These are phyloP conservation scores for Penicillium sp. DNA, from an alignment of 2,329 filamentous ascomycete genomes.

Conservation along the genomic window DNA sequence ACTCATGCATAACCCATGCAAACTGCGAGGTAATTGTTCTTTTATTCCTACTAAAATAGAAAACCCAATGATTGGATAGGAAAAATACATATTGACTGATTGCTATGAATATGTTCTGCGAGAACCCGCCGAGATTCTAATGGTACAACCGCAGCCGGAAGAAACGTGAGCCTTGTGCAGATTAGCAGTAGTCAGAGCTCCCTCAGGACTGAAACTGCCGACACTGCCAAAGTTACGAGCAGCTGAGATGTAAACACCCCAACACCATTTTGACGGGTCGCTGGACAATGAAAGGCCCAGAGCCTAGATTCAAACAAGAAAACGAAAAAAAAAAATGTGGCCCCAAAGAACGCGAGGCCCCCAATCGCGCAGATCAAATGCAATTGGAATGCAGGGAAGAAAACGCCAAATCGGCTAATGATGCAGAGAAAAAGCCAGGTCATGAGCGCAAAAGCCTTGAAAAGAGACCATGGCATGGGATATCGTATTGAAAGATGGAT, in stretches of 20 bases:
- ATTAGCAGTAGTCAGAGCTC: constrained; percentile 5
- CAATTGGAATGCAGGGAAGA: constrained; percentile 14
- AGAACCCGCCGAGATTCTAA: constrained; percentile 11
- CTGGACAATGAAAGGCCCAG: constrained; percentile 8
- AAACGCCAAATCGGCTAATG: constrained; percentile 26
- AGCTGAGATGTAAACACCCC: constrained; percentile 10
- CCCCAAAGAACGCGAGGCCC: neutral
- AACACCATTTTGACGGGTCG: constrained; percentile 6
- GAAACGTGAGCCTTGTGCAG: neutral
- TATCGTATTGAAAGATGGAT: constrained; percentile 15
- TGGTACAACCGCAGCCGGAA: constrained; percentile 14
- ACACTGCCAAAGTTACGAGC: constrained; percentile 17
- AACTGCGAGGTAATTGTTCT: neutral
- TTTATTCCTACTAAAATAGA: neutral
- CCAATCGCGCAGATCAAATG: neutral
- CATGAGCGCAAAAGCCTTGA: constrained; percentile 8
- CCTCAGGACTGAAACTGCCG: neutral
- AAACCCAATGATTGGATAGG: neutral
- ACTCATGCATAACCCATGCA: neutral
- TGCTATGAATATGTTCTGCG: constrained; percentile 20
- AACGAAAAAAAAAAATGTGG: neutral
- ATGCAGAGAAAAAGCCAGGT: constrained; percentile 13
- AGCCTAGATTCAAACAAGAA: constrained; percentile 1
- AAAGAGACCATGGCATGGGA: constrained; percentile 7
- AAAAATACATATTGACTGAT: constrained; percentile 13